These are phyloP conservation scores for Brassica balearica DNA, from an alignment of 441 rosid genomes.

Conservation along the genomic window DNA sequence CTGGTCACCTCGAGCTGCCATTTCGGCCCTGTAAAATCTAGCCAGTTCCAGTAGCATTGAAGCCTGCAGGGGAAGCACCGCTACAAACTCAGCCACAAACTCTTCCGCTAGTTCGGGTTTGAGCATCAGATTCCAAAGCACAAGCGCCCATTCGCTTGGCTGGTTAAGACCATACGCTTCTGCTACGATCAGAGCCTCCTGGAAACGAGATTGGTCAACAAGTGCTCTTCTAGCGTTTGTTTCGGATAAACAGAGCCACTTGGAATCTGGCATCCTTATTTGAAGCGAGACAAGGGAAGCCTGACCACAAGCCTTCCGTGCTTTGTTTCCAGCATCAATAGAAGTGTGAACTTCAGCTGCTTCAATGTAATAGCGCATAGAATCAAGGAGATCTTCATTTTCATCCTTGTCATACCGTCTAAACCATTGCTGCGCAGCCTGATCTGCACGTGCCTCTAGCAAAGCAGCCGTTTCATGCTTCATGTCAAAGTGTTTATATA, in stretches of 20 bases:
- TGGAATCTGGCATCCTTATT: constrained; percentile 95
- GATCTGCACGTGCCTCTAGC: constrained; percentile 84
- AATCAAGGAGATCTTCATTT: constrained; percentile 92
- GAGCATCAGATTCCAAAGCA: constrained; percentile 98
- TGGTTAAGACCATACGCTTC: constrained; percentile 98
- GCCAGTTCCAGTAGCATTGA: constrained; percentile 92
- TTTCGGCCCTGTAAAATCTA: constrained; percentile 85
- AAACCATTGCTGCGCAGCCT: constrained; percentile 84
- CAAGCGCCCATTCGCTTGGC: constrained; percentile 94
- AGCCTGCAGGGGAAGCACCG: constrained; percentile 92
- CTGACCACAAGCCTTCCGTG: constrained; percentile 83
- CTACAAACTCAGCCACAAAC: constrained; percentile 93
- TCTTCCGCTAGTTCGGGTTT: constrained; percentile 89
- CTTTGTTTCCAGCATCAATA: constrained; percentile 95
- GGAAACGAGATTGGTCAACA: constrained; percentile 94
- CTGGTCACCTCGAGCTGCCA: constrained; percentile 95
- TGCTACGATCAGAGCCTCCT: constrained; percentile 94
- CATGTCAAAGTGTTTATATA: constrained; percentile 96
- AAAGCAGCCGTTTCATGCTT: constrained; percentile 95
- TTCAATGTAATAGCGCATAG: constrained; percentile 94
- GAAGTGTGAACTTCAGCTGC: constrained; percentile 96
- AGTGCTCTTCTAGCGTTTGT: constrained; percentile 90
- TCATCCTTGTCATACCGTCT: constrained; percentile 81
- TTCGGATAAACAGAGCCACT: constrained; percentile 86
- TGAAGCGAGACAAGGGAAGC: constrained; percentile 98